phyloP scores from a whole-genome alignment of 768 basidiomycete species.

The Lactifluus echinatus region DNA sequence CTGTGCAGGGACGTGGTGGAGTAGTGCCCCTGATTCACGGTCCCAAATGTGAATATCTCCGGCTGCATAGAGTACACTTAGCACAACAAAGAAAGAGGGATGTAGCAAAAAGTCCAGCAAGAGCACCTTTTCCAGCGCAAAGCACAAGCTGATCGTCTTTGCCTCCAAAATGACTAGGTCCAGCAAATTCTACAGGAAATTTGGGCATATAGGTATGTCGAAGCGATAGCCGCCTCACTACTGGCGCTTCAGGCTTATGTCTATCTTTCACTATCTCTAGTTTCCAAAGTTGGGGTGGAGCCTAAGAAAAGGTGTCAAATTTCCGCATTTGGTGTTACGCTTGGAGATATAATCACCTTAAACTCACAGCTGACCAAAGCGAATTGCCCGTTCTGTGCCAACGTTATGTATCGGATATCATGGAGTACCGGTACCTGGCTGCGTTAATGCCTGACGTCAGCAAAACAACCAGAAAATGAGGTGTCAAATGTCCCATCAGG shows the following conservation, averaged over 20 bases:
- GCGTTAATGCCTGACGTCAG: conserved; percentile 12
- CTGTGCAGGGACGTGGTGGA: conserved; percentile 63
- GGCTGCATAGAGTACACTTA: conserved; percentile 33
- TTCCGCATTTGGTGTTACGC: background rate
- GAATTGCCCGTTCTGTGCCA: conserved; percentile 49
- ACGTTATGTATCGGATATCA: conserved; percentile 62
- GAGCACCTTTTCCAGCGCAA: conserved; percentile 64
- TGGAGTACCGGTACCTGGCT: conserved; percentile 69
- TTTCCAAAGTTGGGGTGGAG: conserved; percentile 74
- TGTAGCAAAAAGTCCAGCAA: background rate
- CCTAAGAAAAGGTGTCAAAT: conserved; percentile 30
- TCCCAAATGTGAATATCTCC: conserved; percentile 87
- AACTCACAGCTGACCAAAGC: conserved; percentile 70
- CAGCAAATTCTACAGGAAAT: conserved; percentile 60
- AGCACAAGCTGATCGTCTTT: conserved; percentile 70
- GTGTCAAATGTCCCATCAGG: too few relatives aligned
- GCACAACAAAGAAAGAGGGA: conserved; percentile 1
- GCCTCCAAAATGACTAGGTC: conserved; percentile 77
- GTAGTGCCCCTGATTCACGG: conserved; percentile 61
- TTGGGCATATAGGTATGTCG: conserved; percentile 74
- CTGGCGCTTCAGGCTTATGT: conserved; percentile 29
- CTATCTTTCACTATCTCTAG: conserved; percentile 54
- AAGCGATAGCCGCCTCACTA: conserved; percentile 26
- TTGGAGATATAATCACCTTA: conserved; percentile 36
- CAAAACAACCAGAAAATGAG: background rate